Evolutionary conservation across 306 rosid genomes (phyloP).

Genomic region (Rubus idaeus): DNA sequence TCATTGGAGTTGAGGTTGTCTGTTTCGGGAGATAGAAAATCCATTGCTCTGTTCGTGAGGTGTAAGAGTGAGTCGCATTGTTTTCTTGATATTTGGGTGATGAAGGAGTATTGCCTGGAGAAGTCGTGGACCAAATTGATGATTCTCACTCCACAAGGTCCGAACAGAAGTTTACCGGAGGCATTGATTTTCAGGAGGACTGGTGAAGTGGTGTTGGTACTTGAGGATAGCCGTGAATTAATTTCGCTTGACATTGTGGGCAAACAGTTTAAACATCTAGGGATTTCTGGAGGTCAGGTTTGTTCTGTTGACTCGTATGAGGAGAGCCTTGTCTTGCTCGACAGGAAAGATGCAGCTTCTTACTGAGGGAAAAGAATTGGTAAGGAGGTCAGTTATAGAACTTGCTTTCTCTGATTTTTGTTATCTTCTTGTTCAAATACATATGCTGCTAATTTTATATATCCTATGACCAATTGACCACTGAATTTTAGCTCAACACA

Average conservation of each 20-base stretch:
- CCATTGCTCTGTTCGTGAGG: background rate
- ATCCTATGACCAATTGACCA: background rate
- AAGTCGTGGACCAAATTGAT: conserved; percentile 6
- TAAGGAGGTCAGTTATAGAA: background rate
- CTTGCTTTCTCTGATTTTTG: background rate
- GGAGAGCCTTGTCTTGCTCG: conserved; percentile 1
- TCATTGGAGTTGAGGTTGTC: background rate
- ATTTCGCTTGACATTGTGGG: background rate
- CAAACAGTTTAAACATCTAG: background rate
- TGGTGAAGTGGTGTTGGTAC: conserved; percentile 8
- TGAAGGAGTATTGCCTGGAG: background rate
- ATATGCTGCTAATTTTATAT: background rate
- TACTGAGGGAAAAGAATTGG: background rate
- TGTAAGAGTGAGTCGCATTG: background rate
- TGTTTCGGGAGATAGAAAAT: background rate
- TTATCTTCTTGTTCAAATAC: background rate
- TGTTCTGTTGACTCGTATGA: background rate
- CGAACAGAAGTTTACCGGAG: background rate
- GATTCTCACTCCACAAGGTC: background rate
- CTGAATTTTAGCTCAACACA: background rate
- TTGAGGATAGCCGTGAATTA: background rate
- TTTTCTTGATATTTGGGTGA: conserved; percentile 3
- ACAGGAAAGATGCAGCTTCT: background rate
- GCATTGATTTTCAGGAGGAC: conserved; percentile 7
- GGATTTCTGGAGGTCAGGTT: background rate